Conservation (phyloP, 306 rosid species). For the Leucaena leucocephala region DNA sequence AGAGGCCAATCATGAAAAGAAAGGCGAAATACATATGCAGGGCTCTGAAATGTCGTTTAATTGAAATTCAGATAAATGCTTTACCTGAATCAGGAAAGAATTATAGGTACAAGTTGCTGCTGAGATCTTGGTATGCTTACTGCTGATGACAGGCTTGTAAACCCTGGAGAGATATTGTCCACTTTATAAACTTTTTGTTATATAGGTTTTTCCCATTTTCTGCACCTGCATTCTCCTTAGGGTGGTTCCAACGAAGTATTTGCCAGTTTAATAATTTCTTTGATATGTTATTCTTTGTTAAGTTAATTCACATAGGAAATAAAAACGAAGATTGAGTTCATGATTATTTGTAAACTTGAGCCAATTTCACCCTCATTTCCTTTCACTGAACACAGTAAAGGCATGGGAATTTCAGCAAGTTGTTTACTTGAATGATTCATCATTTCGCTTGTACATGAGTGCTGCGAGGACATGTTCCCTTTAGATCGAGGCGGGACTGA, state of each 20-base stretch:
- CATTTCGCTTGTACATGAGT: conserved; percentile 2
- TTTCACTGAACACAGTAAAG: not conserved
- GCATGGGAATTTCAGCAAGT: conserved; percentile 5
- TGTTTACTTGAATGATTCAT: not conserved
- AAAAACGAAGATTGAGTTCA: conserved; percentile 30
- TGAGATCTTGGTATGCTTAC: conserved; percentile 31
- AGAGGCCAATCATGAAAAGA: conserved; percentile 46
- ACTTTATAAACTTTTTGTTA: conserved; percentile 42
- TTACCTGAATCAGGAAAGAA: conserved; percentile 17
- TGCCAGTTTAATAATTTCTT: conserved; percentile 37
- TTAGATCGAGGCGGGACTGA: not conserved
- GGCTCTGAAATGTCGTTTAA: conserved; percentile 9
- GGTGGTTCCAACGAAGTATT: conserved; percentile 42
- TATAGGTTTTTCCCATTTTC: conserved; percentile 40
- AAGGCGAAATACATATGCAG: conserved; percentile 24
- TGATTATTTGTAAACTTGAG: conserved; percentile 8
- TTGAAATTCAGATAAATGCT: conserved; percentile 18
- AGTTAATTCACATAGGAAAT: conserved; percentile 47
- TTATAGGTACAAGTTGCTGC: conserved; percentile 18
- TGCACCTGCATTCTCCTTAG: conserved; percentile 45
- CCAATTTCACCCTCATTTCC: conserved; percentile 20
- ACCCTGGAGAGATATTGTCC: conserved; percentile 30
- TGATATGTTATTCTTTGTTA: conserved; percentile 25
- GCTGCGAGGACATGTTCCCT: conserved; percentile 2
- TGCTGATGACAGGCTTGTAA: conserved; percentile 34